These are phyloP conservation scores for Psidium friedrichsthalianum DNA, from an alignment of 345 rosid genomes.

Conservation along the genomic window DNA sequence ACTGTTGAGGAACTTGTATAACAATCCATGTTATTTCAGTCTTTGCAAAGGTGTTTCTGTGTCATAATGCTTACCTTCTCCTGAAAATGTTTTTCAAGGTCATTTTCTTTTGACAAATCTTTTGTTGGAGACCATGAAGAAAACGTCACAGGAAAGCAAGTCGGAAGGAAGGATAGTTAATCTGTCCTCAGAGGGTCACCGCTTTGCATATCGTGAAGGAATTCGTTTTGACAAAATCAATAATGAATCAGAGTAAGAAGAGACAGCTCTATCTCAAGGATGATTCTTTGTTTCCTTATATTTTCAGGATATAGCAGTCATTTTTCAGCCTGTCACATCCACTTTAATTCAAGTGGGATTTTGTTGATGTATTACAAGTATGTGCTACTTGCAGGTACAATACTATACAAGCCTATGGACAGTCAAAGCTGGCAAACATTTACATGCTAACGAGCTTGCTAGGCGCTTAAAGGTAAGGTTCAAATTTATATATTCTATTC, in stretches of 20 bases:
- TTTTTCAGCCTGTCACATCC: background rate
- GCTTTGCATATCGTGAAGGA: conserved; percentile 22
- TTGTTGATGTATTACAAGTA: background rate
- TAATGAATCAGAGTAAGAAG: conserved; percentile 26
- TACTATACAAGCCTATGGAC: conserved; percentile 12
- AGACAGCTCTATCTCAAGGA: background rate
- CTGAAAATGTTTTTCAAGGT: conserved; percentile 19
- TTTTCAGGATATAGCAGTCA: background rate
- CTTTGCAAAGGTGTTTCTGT: background rate
- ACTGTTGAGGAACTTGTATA: background rate
- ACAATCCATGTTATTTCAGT: background rate
- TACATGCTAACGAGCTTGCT: conserved; percentile 28
- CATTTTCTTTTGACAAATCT: conserved; percentile 53
- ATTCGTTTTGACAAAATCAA: conserved; percentile 38
- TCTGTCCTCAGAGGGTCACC: conserved; percentile 35
- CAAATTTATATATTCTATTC: background rate
- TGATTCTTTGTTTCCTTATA: background rate
- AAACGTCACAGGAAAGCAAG: conserved; percentile 27
- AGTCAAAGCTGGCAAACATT: conserved; percentile 27
- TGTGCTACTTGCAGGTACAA: background rate
- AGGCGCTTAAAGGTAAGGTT: conserved; percentile 16
- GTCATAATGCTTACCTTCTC: background rate
- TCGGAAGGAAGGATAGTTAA: conserved; percentile 51
- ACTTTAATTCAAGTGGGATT: background rate
- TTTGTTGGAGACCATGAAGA: conserved; percentile 38